Evolutionary conservation across 257 asterid genomes (phyloP), one percentile per base, ranked within the genome.

Genomic region (Datura wrightii): DNA sequence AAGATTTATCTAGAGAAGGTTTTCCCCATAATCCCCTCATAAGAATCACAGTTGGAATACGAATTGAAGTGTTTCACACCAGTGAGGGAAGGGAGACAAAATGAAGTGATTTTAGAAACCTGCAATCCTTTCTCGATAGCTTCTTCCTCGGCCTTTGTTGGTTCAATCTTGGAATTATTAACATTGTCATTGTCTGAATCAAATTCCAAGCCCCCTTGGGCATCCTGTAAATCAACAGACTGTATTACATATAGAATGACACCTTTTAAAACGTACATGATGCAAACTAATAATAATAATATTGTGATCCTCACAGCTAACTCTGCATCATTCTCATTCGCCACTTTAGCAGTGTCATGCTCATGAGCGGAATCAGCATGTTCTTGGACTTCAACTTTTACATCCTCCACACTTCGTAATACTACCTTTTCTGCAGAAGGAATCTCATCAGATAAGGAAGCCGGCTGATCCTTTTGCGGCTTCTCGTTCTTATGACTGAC

Each of bases 101-200:
- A 52, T 5, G 2, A 52, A 78, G 48, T 52, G 34, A 34, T 52
- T 52, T 78, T 15, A 67, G 56, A 66, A 85, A 97, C 99, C 99
- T 97, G 99, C 90, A 97, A 90, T 83, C 99, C 99, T 67, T 93
- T 90, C 84, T 93, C 95, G 72, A 94, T 84, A 86, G 99, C 99
- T 89, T 94, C 99, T 80, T 91, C 95, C 90, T 97, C 99, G 0
- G 99, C 99, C 90, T 91, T 91, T 76, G 98, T 97, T 63, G 87
- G 91, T 92, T 97, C 99, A 89, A 97, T 97, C 90, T 90, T 93
- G 87, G 94, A 85, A 59, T 84, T 89, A 56, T 88, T 87, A 69
- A 90, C 84, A 88, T 91, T 90, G 62, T 94, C 98, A 84, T 79
- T 90, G 82, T 94, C 98, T 79, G 90, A 93, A 86, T 94, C 99